Conservation (phyloP, 2,329 filamentous ascomycete genomes). For the Camillea tinctor region DNA sequence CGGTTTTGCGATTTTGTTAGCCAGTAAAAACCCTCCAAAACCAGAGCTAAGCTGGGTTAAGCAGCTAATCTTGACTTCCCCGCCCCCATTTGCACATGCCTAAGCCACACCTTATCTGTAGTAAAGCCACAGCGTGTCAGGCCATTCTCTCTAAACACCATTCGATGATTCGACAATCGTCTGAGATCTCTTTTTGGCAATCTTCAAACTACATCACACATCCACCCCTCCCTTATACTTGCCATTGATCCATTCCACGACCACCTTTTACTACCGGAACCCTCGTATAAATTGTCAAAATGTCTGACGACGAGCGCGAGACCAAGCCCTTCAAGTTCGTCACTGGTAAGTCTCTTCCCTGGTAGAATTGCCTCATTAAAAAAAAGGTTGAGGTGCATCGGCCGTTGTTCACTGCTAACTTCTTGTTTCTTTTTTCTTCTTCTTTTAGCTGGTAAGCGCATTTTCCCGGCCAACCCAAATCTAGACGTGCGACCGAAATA, state of each 20-base stretch:
- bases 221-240: conserved; percentile 24
- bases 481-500: not conserved
- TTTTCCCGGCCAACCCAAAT: not conserved
- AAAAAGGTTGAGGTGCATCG: conserved; percentile 17
- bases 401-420: conserved; percentile 22
- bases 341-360: conserved; percentile 69
- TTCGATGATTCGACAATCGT: conserved; percentile 25
- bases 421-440: conserved; percentile 5
- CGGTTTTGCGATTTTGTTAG: not conserved
- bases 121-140: conserved; percentile 14
- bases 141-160: conserved; percentile 26
- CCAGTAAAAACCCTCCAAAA: not conserved
- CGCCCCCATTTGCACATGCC: not conserved
- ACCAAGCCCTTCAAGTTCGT: conserved; percentile 99
- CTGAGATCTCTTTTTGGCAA: conserved; percentile 10
- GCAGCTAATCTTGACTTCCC: no score
- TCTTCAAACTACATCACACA: conserved; percentile 37
- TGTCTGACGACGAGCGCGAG: conserved; percentile 85
- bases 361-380: conserved; percentile 30
- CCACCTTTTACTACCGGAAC: conserved; percentile 29
- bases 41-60: not conserved
- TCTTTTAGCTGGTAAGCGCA: conserved; percentile 24
- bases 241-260: conserved; percentile 32
- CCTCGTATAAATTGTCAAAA: conserved; percentile 55
- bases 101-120: not conserved